phyloP scores from a whole-genome alignment of 345 rosid species.

The Gossypium longicalyx region DNA sequence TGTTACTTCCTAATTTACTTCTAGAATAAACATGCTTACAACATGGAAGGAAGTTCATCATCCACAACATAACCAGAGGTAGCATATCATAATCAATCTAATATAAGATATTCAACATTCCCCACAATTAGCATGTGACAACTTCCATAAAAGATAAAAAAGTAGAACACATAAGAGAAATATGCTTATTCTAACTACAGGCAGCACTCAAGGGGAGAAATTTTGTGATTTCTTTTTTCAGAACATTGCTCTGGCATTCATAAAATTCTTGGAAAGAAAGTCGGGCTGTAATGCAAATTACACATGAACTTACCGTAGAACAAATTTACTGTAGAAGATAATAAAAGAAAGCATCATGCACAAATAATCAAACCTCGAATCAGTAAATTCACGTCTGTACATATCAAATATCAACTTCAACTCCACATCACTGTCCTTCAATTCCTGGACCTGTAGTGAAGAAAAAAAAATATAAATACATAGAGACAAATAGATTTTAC shows the following conservation, averaged over 20 bases:
- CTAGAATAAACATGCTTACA: neutral
- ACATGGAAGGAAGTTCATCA: neutral
- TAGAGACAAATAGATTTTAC: neutral
- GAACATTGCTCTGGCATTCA: neutral
- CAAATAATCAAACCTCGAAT: slow-evolving; percentile 51
- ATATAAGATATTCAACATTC: neutral
- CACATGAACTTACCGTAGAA: neutral
- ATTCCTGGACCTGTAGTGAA: slow-evolving; percentile 62
- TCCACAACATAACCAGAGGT: neutral
- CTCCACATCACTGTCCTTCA: slow-evolving; percentile 62
- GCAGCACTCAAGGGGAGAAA: neutral
- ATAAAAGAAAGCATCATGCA: neutral
- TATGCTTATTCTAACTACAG: neutral
- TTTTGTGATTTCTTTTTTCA: neutral
- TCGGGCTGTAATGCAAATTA: neutral
- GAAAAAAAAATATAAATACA: slow-evolving; percentile 13
- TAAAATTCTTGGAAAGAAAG: neutral
- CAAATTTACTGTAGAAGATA: neutral
- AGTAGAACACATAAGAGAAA: neutral
- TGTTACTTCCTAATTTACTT: neutral
- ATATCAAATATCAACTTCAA: slow-evolving; percentile 78
- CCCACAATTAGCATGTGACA: neutral
- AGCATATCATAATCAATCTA: neutral
- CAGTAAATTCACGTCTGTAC: slow-evolving; percentile 76
- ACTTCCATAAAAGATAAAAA: neutral